These are phyloP conservation scores for Acanthamoeba healyi DNA, from an alignment of 208 protist genomes.

Conservation along the genomic window DNA sequence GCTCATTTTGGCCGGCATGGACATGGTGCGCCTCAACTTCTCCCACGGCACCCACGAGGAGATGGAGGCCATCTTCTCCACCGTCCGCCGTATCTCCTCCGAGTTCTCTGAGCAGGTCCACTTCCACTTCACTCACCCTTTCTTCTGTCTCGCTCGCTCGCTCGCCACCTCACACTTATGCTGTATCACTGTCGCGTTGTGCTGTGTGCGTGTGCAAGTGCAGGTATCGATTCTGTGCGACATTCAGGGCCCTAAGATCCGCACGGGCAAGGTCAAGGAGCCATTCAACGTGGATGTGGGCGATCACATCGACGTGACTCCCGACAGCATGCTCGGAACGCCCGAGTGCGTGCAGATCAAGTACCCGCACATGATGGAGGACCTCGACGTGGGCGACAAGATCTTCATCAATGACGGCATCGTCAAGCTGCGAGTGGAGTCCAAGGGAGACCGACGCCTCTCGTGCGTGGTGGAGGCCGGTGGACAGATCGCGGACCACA, in stretches of 20 bases:
- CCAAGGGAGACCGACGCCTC: neutral
- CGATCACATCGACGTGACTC: slow-evolving; percentile 69
- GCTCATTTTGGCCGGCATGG: slow-evolving; percentile 74
- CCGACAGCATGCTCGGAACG: slow-evolving; percentile 69
- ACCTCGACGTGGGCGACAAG: slow-evolving; percentile 65
- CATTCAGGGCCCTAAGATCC: slow-evolving; percentile 75
- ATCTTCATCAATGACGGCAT: slow-evolving; percentile 79
- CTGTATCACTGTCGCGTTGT: neutral
- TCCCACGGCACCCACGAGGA: slow-evolving; percentile 76
- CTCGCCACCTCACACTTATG: too few species aligned
- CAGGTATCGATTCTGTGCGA: slow-evolving; percentile 76
- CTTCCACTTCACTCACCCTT: neutral
- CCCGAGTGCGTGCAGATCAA: slow-evolving; percentile 72
- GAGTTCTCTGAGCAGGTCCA: slow-evolving; percentile 67
- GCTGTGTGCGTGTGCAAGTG: neutral
- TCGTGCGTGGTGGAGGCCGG: slow-evolving; percentile 71
- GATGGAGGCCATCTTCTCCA: slow-evolving; percentile 66
- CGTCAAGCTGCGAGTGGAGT: slow-evolving; percentile 58
- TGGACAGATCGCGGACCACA: slow-evolving; percentile 71
- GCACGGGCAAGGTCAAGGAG: slow-evolving; percentile 71
- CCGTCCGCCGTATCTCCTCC: slow-evolving; percentile 57
- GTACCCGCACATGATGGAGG: slow-evolving; percentile 74
- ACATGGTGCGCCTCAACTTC: slow-evolving; percentile 79
- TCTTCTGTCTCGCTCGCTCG: too few species aligned
- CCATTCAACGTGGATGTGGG: slow-evolving; percentile 73